Evolutionary conservation across 306 rosid species (phyloP).

Genomic region (Oemleria cerasiformis): DNA sequence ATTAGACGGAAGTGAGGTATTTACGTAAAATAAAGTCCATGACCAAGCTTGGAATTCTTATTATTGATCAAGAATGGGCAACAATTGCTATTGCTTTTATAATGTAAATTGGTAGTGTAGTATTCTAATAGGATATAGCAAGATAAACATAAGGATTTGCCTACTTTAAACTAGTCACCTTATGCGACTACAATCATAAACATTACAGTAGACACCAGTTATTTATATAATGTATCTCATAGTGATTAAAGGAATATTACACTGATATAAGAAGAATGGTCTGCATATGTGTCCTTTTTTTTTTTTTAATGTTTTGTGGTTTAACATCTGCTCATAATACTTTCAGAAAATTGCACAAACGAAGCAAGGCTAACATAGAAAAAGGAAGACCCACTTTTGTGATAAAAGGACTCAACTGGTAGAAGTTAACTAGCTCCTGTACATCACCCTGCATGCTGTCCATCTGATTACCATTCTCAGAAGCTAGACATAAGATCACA

Average conservation of each 20-base stretch:
- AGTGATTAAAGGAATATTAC: background rate
- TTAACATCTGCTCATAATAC: background rate
- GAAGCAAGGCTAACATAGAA: conserved; percentile 11
- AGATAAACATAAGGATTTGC: background rate
- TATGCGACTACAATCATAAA: background rate
- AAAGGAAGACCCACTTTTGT: conserved; percentile 73
- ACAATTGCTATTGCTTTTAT: background rate
- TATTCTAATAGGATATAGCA: background rate
- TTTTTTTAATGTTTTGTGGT: background rate
- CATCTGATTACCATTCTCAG: conserved; percentile 45
- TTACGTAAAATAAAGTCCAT: background rate
- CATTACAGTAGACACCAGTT: background rate
- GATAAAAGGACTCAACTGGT: conserved; percentile 82
- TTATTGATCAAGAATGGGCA: too few species aligned
- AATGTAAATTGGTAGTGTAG: background rate
- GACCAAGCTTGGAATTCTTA: background rate
- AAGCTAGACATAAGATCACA: conserved; percentile 61
- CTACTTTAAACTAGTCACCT: background rate
- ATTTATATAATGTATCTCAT: background rate
- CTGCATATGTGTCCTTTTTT: background rate
- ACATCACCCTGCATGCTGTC: conserved; percentile 47
- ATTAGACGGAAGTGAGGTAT: background rate
- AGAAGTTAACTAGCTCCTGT: conserved; percentile 53
- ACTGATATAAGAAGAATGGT: background rate
- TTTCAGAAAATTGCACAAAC: background rate